phyloP scores from a whole-genome alignment of 805 yeast species.

The Hyphopichia homilentoma region DNA sequence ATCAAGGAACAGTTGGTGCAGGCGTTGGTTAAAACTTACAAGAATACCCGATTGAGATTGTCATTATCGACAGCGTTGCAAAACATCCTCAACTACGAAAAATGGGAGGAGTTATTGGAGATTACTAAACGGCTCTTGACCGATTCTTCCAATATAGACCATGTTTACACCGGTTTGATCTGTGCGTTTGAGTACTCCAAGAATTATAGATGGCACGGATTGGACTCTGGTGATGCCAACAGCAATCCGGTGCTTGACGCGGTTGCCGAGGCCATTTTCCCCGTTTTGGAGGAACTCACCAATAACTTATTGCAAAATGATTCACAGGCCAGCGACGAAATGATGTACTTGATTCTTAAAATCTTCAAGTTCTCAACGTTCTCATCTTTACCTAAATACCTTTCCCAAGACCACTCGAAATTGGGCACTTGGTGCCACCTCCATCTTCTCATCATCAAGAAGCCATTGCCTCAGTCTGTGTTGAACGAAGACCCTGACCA shows the following conservation, averaged over 20 bases:
- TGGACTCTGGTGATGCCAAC: conserved; percentile 39
- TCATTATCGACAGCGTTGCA: conserved; percentile 58
- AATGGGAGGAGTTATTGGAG: conserved; percentile 37
- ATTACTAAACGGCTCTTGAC: conserved; percentile 36
- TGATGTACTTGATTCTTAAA: conserved; percentile 39
- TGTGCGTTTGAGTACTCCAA: conserved; percentile 39
- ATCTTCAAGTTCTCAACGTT: conserved; percentile 39
- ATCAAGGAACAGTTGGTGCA: conserved; percentile 42
- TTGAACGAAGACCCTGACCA: conserved; percentile 28
- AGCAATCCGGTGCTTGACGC: conserved; percentile 39
- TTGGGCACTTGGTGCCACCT: conserved; percentile 41
- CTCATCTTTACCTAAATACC: conserved; percentile 34
- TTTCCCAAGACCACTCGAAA: conserved; percentile 29
- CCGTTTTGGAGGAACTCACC: conserved; percentile 30
- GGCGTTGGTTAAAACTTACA: conserved; percentile 38
- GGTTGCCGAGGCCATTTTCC: conserved; percentile 31
- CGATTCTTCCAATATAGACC: conserved; percentile 29
- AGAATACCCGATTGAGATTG: conserved; percentile 39
- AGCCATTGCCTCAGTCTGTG: conserved; percentile 33
- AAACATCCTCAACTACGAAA: conserved; percentile 47
- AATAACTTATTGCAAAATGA: conserved; percentile 19
- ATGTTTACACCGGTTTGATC: conserved; percentile 37
- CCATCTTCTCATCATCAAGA: conserved; percentile 35
- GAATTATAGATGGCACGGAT: conserved; percentile 36
- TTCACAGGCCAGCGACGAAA: conserved; percentile 19